Evolutionary conservation across 352 stramenopile genomes (phyloP).

Genomic region (Pythium myriotylum): DNA sequence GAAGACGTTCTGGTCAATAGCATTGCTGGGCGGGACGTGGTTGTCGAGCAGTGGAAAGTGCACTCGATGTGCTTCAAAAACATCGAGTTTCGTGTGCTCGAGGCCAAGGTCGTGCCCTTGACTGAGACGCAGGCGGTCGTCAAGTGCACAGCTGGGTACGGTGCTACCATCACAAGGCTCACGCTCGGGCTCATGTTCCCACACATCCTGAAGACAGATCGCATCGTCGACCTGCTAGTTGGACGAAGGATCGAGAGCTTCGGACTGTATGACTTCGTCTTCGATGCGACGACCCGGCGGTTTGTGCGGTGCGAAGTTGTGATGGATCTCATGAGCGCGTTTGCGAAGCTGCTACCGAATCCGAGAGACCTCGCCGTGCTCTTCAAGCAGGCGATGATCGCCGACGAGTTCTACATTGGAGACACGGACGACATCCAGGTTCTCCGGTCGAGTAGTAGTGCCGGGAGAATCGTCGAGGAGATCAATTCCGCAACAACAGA

Average conservation of each 20-base stretch:
- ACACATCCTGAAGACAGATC: background rate
- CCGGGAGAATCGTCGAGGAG: background rate
- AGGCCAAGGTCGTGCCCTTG: background rate
- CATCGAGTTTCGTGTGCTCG: background rate
- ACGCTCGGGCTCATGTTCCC: conserved; percentile 11
- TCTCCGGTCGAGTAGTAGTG: background rate
- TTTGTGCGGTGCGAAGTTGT: conserved; percentile 15
- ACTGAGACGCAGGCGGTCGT: background rate
- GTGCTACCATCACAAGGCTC: conserved; percentile 1
- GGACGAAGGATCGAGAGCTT: conserved; percentile 1
- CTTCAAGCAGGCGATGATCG: conserved; percentile 11
- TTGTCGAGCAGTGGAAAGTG: conserved; percentile 7
- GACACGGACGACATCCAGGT: conserved; percentile 1
- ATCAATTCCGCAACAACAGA: too few relatives aligned
- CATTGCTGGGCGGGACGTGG: background rate
- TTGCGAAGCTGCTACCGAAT: conserved; percentile 15
- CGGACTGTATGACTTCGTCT: conserved; percentile 19
- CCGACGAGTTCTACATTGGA: conserved; percentile 14
- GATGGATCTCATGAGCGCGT: conserved; percentile 11
- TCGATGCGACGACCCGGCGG: background rate
- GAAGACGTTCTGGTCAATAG: conserved; percentile 4
- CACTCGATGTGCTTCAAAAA: conserved; percentile 9
- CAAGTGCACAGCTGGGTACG: conserved; percentile 3
- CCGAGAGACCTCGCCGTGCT: conserved; percentile 10
- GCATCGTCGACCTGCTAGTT: conserved; percentile 2